Conservation (phyloP, 768 basidiomycete species). For the Floccularia luteovirens region DNA sequence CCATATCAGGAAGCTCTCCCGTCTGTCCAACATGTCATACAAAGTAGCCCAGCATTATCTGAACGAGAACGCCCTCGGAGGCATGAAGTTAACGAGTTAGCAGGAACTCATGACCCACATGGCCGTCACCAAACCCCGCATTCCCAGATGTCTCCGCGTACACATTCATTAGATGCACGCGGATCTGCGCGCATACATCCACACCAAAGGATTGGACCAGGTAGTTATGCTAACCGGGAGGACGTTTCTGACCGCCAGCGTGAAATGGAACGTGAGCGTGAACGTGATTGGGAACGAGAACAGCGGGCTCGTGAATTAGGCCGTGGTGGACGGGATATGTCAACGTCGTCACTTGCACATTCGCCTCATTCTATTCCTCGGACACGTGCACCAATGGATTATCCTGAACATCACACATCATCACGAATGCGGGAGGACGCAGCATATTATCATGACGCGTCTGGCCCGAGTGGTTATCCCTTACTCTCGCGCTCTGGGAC, state of each 20-base stretch:
- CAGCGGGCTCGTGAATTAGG: slow-evolving; percentile 16
- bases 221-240: slow-evolving; percentile 45
- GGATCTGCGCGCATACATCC: slow-evolving; percentile 41
- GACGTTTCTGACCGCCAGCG: slow-evolving; percentile 43
- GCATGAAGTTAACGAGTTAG: slow-evolving; percentile 36
- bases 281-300: slow-evolving; percentile 37
- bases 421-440: slow-evolving; percentile 29
- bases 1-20: slow-evolving; percentile 41
- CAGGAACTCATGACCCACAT: slow-evolving; percentile 25
- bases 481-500: slow-evolving; percentile 48
- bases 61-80: slow-evolving; percentile 41
- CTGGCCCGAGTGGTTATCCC: slow-evolving; percentile 22
- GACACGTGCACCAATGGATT: slow-evolving; percentile 20
- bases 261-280: slow-evolving; percentile 28
- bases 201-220: slow-evolving; percentile 64
- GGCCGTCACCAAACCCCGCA: slow-evolving; percentile 20
- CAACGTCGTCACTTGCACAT: slow-evolving; percentile 24
- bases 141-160: slow-evolving; percentile 26
- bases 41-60: slow-evolving; percentile 44
- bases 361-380: slow-evolving; percentile 35
- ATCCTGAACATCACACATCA: slow-evolving; percentile 21
- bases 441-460: slow-evolving; percentile 26
- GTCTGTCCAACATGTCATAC: slow-evolving; percentile 36
- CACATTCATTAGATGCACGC: slow-evolving; percentile 24
- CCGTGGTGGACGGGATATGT: slow-evolving; percentile 11